Percentiles rank a stretch among this genome's conserved stretches.
Evolutionary conservation across 2,329 filamentous ascomycete genomes (phyloP).

Genomic region (Myriosclerotinia duriaeana): DNA sequence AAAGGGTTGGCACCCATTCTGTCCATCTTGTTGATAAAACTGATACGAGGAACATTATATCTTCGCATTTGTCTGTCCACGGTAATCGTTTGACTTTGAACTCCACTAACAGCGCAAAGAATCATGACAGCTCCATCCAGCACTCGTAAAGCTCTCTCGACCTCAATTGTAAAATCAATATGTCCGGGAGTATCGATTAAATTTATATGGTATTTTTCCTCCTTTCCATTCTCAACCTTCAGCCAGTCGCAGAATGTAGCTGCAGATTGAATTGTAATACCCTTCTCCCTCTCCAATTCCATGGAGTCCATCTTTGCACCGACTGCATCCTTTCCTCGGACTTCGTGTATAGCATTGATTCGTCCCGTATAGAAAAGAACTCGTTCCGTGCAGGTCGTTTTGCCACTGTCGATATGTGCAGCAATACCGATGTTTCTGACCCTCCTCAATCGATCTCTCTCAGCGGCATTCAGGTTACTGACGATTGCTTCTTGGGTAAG

Average conservation of each 20-base stretch:
- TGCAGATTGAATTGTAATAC: slow-evolving; percentile 97
- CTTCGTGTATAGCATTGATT: slow-evolving; percentile 96
- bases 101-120: slow-evolving; percentile 92
- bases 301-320: slow-evolving; percentile 99
- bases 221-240: slow-evolving; percentile 78
- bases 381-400: slow-evolving; percentile 94
- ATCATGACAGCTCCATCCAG: slow-evolving; percentile 98
- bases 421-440: slow-evolving; percentile 98
- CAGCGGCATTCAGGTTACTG: slow-evolving; percentile 54
- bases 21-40: slow-evolving; percentile 99
- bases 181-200: slow-evolving; percentile 98
- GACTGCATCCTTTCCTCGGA: slow-evolving; percentile 88
- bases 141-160: slow-evolving; percentile 90
- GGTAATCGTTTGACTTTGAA: slow-evolving; percentile 97
- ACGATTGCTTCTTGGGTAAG: slow-evolving; percentile 37
- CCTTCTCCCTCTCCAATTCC: slow-evolving; percentile 97
- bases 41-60: slow-evolving; percentile 93
- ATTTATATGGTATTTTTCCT: slow-evolving; percentile 95
- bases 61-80: slow-evolving; percentile 98
- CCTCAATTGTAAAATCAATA: slow-evolving; percentile 99
- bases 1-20: slow-evolving; percentile 97
- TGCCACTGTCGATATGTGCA: slow-evolving; percentile 97
- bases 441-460: slow-evolving; percentile 73
- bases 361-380: slow-evolving; percentile 97
- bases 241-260: slow-evolving; percentile 98